These are phyloP conservation scores for Fistulina hepatica DNA, from an alignment of 1,284 basidiomycete genomes.

Conservation along the genomic window DNA sequence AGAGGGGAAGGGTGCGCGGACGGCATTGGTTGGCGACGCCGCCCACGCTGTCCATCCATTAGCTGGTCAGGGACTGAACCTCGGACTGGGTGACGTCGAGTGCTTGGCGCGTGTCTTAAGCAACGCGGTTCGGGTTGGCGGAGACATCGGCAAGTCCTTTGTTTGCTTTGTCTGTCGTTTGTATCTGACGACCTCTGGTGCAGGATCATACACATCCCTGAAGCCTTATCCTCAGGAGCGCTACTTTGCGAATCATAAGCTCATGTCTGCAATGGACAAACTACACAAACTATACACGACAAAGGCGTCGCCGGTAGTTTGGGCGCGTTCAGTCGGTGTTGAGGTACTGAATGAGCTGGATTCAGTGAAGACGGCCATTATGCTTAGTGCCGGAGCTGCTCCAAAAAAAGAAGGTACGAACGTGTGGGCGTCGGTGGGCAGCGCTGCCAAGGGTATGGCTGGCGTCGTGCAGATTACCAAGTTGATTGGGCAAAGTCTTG, in stretches of 20 bases:
- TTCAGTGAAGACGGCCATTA: constrained; percentile 69
- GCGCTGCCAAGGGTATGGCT: no score
- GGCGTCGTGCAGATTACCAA: no score
- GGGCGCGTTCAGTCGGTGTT: constrained; percentile 78
- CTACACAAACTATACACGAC: constrained; percentile 76
- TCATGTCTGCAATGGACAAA: constrained; percentile 80
- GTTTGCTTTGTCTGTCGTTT: neutral
- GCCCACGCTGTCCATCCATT: constrained; percentile 94
- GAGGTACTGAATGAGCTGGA: constrained; percentile 87
- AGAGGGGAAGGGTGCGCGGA: constrained; percentile 53
- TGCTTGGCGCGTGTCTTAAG: constrained; percentile 57
- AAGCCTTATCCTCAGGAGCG: constrained; percentile 68
- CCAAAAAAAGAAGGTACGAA: constrained; percentile 4
- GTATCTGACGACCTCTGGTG: neutral
- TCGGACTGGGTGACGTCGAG: constrained; percentile 82
- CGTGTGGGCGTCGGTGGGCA: constrained; percentile 8
- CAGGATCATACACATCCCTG: constrained; percentile 72
- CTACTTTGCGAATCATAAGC: constrained; percentile 77
- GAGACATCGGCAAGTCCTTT: constrained; percentile 61
- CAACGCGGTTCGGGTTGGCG: constrained; percentile 45
- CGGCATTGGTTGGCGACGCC: constrained; percentile 90
- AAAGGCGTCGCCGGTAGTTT: constrained; percentile 61
- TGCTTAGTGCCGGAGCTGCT: constrained; percentile 65
- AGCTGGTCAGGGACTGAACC: constrained; percentile 95
- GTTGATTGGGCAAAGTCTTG: no score